A percentile compares a stretch with the other conserved stretches of the same genome.
Evolutionary conservation across 345 rosid species (phyloP).

Genomic region (Citrus sp.): DNA sequence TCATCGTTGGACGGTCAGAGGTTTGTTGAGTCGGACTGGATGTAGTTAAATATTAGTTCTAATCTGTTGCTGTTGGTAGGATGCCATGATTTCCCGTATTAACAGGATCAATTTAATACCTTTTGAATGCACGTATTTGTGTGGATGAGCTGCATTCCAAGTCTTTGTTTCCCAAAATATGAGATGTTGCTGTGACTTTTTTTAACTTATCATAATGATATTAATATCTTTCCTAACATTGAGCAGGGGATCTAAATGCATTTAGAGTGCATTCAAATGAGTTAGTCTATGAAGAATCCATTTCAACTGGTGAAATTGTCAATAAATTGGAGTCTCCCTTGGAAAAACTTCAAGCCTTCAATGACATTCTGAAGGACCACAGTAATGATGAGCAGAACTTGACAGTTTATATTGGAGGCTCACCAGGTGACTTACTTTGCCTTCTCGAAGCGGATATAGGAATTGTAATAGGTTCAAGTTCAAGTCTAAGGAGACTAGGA

Average conservation of each 20-base stretch:
- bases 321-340: constrained; percentile 45
- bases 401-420: constrained; percentile 50
- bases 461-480: constrained; percentile 50
- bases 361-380: constrained; percentile 24
- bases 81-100: not conserved
- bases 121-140: not conserved
- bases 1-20: not conserved
- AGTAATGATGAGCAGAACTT: constrained; percentile 27
- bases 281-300: constrained; percentile 36
- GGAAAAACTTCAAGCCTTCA: constrained; percentile 42
- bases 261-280: constrained; percentile 45
- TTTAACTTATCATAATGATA: not conserved
- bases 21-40: no score
- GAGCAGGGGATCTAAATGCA: constrained; percentile 37
- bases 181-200: not conserved
- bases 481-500: constrained; percentile 46
- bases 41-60: not conserved
- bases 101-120: not conserved
- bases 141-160: not conserved
- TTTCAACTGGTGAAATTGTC: constrained; percentile 48
- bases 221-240: not conserved
- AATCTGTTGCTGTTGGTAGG: not conserved
- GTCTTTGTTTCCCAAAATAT: not conserved
- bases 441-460: constrained; percentile 56
- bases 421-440: constrained; percentile 51